phyloP scores from a whole-genome alignment of 192 early-diverging fungal genomes.

The Coemansia sp. region DNA sequence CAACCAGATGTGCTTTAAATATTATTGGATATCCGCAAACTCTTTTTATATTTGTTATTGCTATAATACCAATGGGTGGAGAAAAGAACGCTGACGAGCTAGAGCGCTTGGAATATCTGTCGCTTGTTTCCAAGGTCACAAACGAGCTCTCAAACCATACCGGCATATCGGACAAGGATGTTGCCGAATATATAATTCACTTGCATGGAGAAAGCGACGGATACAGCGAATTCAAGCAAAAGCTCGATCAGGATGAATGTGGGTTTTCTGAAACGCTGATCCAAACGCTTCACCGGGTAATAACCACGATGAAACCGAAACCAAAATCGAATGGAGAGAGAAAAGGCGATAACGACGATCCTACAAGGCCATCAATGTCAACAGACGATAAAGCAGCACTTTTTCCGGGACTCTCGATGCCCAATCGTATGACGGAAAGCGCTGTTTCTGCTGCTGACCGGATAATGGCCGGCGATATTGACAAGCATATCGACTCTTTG shows the following conservation, averaged over 20 bases:
- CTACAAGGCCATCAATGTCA: constrained; percentile 38
- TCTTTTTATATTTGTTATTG: background rate
- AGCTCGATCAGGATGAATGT: constrained; percentile 68
- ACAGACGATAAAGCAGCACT: constrained; percentile 59
- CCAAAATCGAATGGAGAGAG: constrained; percentile 5
- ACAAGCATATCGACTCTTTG: constrained; percentile 38
- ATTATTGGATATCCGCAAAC: background rate
- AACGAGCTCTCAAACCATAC: constrained; percentile 92
- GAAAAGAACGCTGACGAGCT: constrained; percentile 32
- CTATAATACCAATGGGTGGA: background rate
- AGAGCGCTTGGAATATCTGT: constrained; percentile 82
- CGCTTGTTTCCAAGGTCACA: constrained; percentile 85
- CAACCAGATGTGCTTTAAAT: background rate
- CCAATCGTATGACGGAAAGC: constrained; percentile 17
- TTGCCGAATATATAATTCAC: constrained; percentile 91
- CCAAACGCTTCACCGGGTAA: constrained; percentile 82
- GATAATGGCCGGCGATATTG: constrained; percentile 38
- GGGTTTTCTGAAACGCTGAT: constrained; percentile 86
- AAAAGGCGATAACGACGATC: constrained; percentile 1
- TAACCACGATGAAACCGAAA: constrained; percentile 78
- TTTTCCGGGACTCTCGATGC: constrained; percentile 80
- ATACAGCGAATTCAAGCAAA: constrained; percentile 66
- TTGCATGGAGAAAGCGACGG: constrained; percentile 72
- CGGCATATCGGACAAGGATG: constrained; percentile 83
- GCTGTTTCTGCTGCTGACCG: constrained; percentile 10